Evolutionary conservation across 73 alveolate genomes (phyloP).

Genomic region (Symbiodinium natans): DNA sequence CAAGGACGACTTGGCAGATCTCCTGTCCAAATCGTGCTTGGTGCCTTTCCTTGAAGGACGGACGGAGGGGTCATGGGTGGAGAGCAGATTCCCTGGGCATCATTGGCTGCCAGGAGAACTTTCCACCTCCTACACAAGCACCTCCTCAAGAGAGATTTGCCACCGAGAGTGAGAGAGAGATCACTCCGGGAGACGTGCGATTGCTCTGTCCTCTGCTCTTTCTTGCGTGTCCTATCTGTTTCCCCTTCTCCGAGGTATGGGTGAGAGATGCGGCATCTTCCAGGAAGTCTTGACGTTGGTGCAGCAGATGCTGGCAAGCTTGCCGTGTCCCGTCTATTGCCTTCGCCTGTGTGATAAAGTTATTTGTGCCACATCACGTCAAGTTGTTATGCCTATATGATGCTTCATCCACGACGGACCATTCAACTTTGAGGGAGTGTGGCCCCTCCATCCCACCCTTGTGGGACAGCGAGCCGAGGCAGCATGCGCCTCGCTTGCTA

Average conservation of each 20-base stretch:
- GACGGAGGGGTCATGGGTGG: no score
- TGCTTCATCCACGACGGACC: no score
- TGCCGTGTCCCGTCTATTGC: background rate
- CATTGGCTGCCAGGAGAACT: slow-evolving; percentile 7
- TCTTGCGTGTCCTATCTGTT: background rate
- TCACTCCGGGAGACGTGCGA: background rate
- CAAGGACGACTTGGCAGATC: slow-evolving; percentile 15
- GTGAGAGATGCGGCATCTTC: background rate
- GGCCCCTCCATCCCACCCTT: no score
- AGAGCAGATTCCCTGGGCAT: background rate
- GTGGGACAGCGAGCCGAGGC: no score
- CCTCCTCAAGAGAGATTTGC: no score
- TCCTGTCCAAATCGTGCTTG: slow-evolving; percentile 46
- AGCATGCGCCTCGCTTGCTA: background rate
- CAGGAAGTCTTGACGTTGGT: background rate
- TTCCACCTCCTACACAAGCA: slow-evolving; percentile 55
- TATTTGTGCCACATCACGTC: no score
- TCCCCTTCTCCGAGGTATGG: background rate
- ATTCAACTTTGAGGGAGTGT: no score
- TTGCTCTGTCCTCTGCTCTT: background rate
- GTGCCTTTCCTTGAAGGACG: slow-evolving; percentile 63
- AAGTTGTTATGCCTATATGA: no score
- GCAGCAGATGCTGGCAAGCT: background rate
- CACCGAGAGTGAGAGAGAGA: no score
- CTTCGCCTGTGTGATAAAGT: no score